Percentiles rank a stretch among this genome's conserved stretches.
Evolutionary conservation across 768 basidiomycete species (phyloP).

Genomic region (Tephrocybe rancida): DNA sequence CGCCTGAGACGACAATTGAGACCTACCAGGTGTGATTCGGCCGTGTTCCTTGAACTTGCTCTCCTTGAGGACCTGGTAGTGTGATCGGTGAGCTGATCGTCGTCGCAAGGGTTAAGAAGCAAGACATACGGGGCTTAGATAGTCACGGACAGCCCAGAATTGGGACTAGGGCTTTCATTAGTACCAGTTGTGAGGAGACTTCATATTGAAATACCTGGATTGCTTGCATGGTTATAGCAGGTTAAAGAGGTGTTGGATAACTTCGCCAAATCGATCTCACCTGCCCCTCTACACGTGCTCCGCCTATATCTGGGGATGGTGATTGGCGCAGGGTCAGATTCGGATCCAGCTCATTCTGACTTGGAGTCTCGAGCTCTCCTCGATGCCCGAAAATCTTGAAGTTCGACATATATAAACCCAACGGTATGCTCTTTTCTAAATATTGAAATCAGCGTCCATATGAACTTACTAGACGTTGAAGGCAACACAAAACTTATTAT

Average conservation of each 20-base stretch:
- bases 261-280: constrained; percentile 31
- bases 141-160: constrained; percentile 69
- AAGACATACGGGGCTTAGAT: constrained; percentile 75
- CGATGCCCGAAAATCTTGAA: too few species aligned
- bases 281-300: constrained; percentile 30
- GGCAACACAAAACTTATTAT: too few species aligned
- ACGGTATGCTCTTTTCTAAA: too few species aligned
- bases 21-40: constrained; percentile 87
- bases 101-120: constrained; percentile 14
- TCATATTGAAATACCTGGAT: constrained; percentile 33
- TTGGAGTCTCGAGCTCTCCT: too few species aligned
- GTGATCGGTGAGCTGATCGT: constrained; percentile 34
- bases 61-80: constrained; percentile 85
- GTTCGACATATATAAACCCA: too few species aligned
- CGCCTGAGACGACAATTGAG: constrained; percentile 10
- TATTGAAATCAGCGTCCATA: too few species aligned
- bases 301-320: constrained; percentile 14
- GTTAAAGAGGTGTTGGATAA: constrained; percentile 14
- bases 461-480: too few species aligned
- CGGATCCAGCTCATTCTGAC: too few species aligned
- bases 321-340: too few species aligned
- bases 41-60: constrained; percentile 99
- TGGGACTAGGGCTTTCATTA: constrained; percentile 15
- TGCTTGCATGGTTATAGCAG: constrained; percentile 38
- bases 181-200: neutral